These are phyloP conservation scores for Acanthamoeba lenticulata DNA, from an alignment of 208 protist genomes.

Conservation along the genomic window DNA sequence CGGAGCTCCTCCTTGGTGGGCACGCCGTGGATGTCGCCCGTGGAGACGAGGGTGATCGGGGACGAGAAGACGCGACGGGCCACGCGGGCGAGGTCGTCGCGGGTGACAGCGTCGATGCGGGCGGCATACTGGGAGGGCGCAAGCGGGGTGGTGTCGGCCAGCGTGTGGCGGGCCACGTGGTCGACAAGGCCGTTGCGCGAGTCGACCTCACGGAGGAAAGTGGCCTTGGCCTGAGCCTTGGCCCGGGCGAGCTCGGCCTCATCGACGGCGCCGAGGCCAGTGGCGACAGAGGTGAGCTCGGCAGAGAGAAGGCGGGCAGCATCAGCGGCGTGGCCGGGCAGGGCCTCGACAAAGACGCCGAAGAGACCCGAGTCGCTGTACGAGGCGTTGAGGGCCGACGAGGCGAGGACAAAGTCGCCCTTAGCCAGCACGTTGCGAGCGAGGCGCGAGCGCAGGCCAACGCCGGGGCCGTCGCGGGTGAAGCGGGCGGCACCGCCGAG, in stretches of 20 bases:
- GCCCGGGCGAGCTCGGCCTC: not conserved
- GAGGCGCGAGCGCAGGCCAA: not conserved
- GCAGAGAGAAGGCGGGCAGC: not conserved
- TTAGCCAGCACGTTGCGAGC: not conserved
- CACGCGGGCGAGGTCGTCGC: conserved; percentile 71
- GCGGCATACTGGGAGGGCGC: not conserved
- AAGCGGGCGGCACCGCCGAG: not conserved
- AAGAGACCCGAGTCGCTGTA: conserved; percentile 71
- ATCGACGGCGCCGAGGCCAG: not conserved
- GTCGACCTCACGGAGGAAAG: conserved; percentile 80
- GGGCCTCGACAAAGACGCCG: conserved; percentile 52
- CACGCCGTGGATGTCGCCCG: conserved; percentile 59
- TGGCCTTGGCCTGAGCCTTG: conserved; percentile 70
- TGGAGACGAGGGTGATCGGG: conserved; percentile 61
- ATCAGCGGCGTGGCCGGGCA: not conserved
- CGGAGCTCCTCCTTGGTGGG: not conserved
- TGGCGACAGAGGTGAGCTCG: not conserved
- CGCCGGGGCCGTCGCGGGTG: not conserved
- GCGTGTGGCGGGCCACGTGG: conserved; percentile 66
- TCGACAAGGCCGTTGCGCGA: conserved; percentile 67
- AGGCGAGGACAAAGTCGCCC: not conserved
- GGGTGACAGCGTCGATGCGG: conserved; percentile 74
- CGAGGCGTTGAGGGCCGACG: conserved; percentile 64
- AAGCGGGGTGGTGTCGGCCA: conserved; percentile 60
- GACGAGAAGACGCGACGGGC: conserved; percentile 58